Conservation (phyloP, 805 yeast species). For the Saccharomycopsis fermentans region DNA sequence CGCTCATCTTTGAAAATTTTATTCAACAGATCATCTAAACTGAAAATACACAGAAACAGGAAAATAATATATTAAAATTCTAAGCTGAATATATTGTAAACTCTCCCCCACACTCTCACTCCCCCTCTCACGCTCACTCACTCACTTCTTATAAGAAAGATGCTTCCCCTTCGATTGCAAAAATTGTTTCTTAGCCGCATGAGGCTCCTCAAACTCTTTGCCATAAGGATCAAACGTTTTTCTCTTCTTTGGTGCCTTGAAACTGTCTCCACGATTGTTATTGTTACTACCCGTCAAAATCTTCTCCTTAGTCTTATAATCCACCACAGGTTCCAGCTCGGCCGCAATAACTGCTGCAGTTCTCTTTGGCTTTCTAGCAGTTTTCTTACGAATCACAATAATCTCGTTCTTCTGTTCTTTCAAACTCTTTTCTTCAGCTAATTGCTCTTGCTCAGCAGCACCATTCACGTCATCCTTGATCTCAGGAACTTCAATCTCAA, state of each 20-base stretch:
- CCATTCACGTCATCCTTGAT: background rate
- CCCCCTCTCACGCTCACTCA: too few species aligned
- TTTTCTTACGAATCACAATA: slow-evolving; percentile 13
- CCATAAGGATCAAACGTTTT: slow-evolving; percentile 52
- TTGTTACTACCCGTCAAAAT: slow-evolving; percentile 26
- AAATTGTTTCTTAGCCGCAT: slow-evolving; percentile 30
- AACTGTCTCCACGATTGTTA: slow-evolving; percentile 8
- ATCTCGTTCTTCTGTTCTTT: slow-evolving; percentile 13
- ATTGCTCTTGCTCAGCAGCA: background rate
- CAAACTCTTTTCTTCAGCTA: background rate
- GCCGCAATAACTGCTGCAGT: slow-evolving; percentile 1
- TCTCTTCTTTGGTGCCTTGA: slow-evolving; percentile 26
- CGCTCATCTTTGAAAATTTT: too few species aligned
- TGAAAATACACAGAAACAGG: too few species aligned
- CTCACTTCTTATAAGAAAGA: slow-evolving; percentile 13
- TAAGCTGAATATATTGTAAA: too few species aligned
- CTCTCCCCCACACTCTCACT: too few species aligned
- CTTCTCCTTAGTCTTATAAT: slow-evolving; percentile 36
- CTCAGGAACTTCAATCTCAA: slow-evolving; percentile 5
- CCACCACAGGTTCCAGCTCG: slow-evolving; percentile 21
- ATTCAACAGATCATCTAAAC: too few species aligned
- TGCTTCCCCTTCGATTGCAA: slow-evolving; percentile 9
- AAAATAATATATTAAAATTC: too few species aligned
- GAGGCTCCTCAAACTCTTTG: slow-evolving; percentile 40
- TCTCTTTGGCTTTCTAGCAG: slow-evolving; percentile 2